These are phyloP conservation scores for Talaromyces sp. DNA, from an alignment of 2,329 filamentous ascomycete genomes.

Conservation along the genomic window DNA sequence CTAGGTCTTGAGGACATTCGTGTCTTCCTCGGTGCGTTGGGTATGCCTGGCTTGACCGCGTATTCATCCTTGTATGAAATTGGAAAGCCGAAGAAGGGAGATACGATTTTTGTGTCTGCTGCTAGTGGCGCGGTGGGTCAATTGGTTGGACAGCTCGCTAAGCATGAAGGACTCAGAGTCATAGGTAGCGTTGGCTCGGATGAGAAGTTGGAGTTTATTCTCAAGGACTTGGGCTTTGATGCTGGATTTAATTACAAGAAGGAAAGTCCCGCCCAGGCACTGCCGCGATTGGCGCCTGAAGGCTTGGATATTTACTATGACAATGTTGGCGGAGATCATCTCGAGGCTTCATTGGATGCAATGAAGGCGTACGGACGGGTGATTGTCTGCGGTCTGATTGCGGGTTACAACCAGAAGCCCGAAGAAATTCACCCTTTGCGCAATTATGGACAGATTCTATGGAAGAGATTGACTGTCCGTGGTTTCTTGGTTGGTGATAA, in stretches of 20 bases:
- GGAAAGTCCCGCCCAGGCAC: slow-evolving; percentile 65
- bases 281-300: slow-evolving; percentile 67
- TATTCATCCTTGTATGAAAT: slow-evolving; percentile 73
- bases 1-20: slow-evolving; percentile 47
- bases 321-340: slow-evolving; percentile 72
- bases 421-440: slow-evolving; percentile 62
- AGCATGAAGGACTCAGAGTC: slow-evolving; percentile 73
- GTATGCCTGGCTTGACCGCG: slow-evolving; percentile 74
- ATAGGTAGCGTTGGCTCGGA: slow-evolving; percentile 78
- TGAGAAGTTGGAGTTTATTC: slow-evolving; percentile 74
- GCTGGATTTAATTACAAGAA: slow-evolving; percentile 85
- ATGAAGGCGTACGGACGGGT: slow-evolving; percentile 67
- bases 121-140: slow-evolving; percentile 80
- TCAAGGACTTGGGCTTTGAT: slow-evolving; percentile 67
- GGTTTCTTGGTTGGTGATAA: slow-evolving; percentile 72
- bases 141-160: slow-evolving; percentile 77
- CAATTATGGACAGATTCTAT: slow-evolving; percentile 63
- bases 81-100: slow-evolving; percentile 69
- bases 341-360: slow-evolving; percentile 63
- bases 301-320: slow-evolving; percentile 83
- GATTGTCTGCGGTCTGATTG: slow-evolving; percentile 65
- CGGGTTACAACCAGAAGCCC: slow-evolving; percentile 64
- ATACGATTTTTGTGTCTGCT: slow-evolving; percentile 78
- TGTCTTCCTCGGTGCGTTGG: slow-evolving; percentile 70
- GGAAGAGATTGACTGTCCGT: slow-evolving; percentile 63